phyloP scores from a whole-genome alignment of 2,329 filamentous ascomycete species.

The Hypoxylon sp. region DNA sequence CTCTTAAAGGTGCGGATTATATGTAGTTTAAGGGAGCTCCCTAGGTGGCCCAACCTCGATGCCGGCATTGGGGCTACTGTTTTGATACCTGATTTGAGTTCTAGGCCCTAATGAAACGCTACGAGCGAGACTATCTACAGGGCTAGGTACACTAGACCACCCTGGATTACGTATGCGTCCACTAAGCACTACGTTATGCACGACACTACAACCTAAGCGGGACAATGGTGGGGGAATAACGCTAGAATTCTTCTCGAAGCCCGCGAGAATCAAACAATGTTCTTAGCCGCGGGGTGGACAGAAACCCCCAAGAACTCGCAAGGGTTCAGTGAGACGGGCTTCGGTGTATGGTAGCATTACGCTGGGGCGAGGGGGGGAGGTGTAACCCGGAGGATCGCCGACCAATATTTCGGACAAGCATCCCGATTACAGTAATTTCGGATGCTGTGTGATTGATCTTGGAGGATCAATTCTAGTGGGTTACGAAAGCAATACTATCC shows the following conservation, averaged over 20 bases:
- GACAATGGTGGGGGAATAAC: conserved; percentile 37
- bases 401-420: conserved; percentile 23
- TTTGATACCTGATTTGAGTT: conserved; percentile 7
- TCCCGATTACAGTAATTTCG: conserved; percentile 30
- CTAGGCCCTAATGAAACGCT: background rate
- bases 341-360: conserved; percentile 34
- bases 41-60: background rate
- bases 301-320: conserved; percentile 22
- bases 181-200: conserved; percentile 30
- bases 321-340: conserved; percentile 22
- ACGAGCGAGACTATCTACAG: background rate
- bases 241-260: conserved; percentile 58
- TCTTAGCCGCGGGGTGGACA: conserved; percentile 45
- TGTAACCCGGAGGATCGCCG: conserved; percentile 28
- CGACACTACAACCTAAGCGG: conserved; percentile 7
- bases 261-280: conserved; percentile 30
- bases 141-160: conserved; percentile 1
- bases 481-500: background rate
- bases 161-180: conserved; percentile 10
- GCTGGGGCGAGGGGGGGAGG: conserved; percentile 22
- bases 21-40: background rate
- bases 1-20: background rate
- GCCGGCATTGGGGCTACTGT: background rate
- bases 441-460: background rate
- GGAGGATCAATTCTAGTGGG: background rate